phyloP scores from a whole-genome alignment of 495 filamentous ascomycete species.

The Neurospora sp. region DNA sequence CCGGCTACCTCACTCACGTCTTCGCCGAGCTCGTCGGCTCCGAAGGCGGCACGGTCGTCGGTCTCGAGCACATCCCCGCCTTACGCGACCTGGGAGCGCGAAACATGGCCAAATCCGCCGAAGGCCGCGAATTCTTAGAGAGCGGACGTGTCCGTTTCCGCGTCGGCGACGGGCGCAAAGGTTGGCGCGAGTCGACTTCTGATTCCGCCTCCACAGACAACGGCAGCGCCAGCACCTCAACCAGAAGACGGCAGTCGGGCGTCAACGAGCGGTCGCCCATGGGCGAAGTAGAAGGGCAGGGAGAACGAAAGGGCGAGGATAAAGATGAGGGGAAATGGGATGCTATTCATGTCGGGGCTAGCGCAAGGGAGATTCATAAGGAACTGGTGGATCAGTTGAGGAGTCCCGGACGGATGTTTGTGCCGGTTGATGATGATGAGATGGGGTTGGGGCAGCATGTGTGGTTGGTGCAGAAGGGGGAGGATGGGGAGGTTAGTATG shows the following conservation, averaged over 20 bases:
- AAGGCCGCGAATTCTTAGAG: slow-evolving; percentile 53
- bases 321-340: slow-evolving; percentile 45
- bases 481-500: slow-evolving; percentile 60
- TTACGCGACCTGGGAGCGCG: slow-evolving; percentile 59
- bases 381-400: slow-evolving; percentile 69
- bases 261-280: no score
- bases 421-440: slow-evolving; percentile 62
- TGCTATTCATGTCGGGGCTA: slow-evolving; percentile 80
- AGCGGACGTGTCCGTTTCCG: slow-evolving; percentile 59
- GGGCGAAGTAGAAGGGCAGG: slow-evolving; percentile 18
- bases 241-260: no score
- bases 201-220: no score
- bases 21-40: slow-evolving; percentile 67
- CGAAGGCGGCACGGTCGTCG: slow-evolving; percentile 53
- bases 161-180: slow-evolving; percentile 70
- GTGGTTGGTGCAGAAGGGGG: slow-evolving; percentile 83
- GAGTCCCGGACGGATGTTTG: slow-evolving; percentile 72
- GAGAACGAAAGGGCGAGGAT: not conserved
- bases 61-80: slow-evolving; percentile 78
- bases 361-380: slow-evolving; percentile 63
- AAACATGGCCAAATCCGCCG: slow-evolving; percentile 64
- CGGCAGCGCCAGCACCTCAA: no score
- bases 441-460: slow-evolving; percentile 56
- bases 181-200: slow-evolving; percentile 36
- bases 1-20: slow-evolving; percentile 85